phyloP scores from a whole-genome alignment of 495 filamentous ascomycete species.

The Annulohypoxylon stygium region DNA sequence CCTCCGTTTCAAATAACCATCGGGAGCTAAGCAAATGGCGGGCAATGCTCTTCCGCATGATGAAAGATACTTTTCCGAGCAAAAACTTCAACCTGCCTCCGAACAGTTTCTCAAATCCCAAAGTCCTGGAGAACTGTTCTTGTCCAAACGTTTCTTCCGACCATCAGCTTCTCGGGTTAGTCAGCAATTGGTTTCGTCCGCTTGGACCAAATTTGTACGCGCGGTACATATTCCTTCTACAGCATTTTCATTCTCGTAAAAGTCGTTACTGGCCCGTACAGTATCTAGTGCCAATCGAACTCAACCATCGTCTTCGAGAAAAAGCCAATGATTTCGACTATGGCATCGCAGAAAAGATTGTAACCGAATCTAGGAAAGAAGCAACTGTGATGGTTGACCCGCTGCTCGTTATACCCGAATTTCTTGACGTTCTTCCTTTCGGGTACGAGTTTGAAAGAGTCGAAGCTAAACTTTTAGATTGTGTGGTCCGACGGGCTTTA shows the following conservation, averaged over 20 bases:
- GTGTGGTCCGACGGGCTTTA: conserved; percentile 30
- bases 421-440: conserved; percentile 20
- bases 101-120: conserved; percentile 27
- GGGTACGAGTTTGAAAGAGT: conserved; percentile 22
- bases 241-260: conserved; percentile 37
- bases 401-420: conserved; percentile 36
- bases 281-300: conserved; percentile 35
- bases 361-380: conserved; percentile 6
- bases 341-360: conserved; percentile 13
- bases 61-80: conserved; percentile 21
- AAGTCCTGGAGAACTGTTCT: conserved; percentile 9
- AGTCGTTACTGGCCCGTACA: conserved; percentile 28
- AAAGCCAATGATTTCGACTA: background rate
- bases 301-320: conserved; percentile 40
- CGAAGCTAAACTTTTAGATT: conserved; percentile 37
- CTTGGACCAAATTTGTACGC: conserved; percentile 29
- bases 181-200: conserved; percentile 35
- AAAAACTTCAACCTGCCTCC: conserved; percentile 24
- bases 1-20: conserved; percentile 16
- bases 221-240: conserved; percentile 34
- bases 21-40: conserved; percentile 37
- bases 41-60: conserved; percentile 28
- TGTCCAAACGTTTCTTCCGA: conserved; percentile 34
- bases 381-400: conserved; percentile 28
- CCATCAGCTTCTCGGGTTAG: conserved; percentile 14